Percentiles rank a stretch among this genome's conserved stretches.
These are phyloP conservation scores for Ophiocordyceps sinensis DNA, from an alignment of 2,329 filamentous ascomycete species.

Conservation along the genomic window DNA sequence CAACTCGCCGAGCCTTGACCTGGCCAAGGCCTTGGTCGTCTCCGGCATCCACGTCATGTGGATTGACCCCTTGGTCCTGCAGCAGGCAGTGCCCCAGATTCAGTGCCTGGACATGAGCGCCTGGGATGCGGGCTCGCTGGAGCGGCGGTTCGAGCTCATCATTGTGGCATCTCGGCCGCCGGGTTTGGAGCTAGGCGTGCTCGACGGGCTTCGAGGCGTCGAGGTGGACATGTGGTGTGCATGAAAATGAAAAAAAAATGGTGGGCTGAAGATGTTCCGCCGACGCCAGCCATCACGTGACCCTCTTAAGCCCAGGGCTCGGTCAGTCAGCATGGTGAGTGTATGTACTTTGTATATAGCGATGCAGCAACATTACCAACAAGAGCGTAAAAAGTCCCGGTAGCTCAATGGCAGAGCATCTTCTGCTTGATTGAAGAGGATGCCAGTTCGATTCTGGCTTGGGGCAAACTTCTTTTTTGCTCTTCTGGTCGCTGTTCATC, in stretches of 20 bases:
- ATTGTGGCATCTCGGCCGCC: conserved; percentile 28
- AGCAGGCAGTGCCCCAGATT: conserved; percentile 25
- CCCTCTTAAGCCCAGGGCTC: too few species aligned
- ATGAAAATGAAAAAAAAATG: neutral
- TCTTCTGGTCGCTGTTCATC: too few species aligned
- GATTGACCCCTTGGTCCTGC: conserved; percentile 28
- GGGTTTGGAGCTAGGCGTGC: conserved; percentile 24
- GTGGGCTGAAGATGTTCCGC: too few species aligned
- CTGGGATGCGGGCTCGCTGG: conserved; percentile 23
- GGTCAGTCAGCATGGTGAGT: too few species aligned
- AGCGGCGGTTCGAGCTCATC: conserved; percentile 24
- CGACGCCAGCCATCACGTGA: too few species aligned
- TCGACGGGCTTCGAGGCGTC: conserved; percentile 19
- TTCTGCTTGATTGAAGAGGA: too few species aligned
- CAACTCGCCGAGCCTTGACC: conserved; percentile 31
- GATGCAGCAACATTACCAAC: too few species aligned
- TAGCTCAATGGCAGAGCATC: neutral
- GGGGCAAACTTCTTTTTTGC: neutral
- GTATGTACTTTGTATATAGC: too few species aligned
- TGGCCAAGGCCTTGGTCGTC: conserved; percentile 21
- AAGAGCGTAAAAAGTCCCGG: neutral
- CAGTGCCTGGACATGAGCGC: conserved; percentile 18
- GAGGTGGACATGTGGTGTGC: conserved; percentile 25
- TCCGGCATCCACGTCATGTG: conserved; percentile 25
- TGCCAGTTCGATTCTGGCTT: neutral